Conservation (phyloP, 129 eudicot genomes). For the Cynara cardunculus region DNA sequence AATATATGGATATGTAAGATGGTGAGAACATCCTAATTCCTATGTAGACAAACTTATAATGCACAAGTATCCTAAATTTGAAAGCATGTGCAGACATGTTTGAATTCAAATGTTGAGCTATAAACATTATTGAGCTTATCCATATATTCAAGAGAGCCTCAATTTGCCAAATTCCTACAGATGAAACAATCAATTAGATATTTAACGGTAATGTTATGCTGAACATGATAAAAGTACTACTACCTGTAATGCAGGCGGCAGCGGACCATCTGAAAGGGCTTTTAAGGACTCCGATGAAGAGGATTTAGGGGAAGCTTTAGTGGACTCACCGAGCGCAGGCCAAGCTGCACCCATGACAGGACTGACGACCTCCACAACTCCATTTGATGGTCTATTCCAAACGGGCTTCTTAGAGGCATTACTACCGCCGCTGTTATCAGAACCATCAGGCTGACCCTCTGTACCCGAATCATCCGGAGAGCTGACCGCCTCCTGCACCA, state of each 20-base stretch:
- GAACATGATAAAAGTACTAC: neutral
- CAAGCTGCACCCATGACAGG: conserved; percentile 72
- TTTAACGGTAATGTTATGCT: neutral
- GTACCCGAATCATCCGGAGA: conserved; percentile 26
- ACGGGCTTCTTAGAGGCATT: conserved; percentile 57
- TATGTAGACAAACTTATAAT: neutral
- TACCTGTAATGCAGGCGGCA: conserved; percentile 47
- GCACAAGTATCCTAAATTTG: neutral
- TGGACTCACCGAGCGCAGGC: conserved; percentile 84
- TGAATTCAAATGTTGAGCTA: conserved; percentile 9
- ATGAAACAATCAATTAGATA: neutral
- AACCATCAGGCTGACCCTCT: conserved; percentile 22
- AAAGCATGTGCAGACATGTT: neutral
- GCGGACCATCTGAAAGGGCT: conserved; percentile 43
- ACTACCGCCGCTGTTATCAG: conserved; percentile 24
- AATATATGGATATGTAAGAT: neutral
- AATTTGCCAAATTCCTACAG: neutral
- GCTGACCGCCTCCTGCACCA: conserved; percentile 18
- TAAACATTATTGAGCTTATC: neutral
- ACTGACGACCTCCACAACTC: conserved; percentile 38
- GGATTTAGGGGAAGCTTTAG: conserved; percentile 58
- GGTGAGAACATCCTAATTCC: neutral
- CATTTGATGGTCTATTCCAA: conserved; percentile 68
- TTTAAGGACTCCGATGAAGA: conserved; percentile 53
- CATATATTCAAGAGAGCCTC: neutral